Evolutionary conservation across 352 stramenopile species (phyloP).

Genomic region (Saprolegnia parasitica): DNA sequence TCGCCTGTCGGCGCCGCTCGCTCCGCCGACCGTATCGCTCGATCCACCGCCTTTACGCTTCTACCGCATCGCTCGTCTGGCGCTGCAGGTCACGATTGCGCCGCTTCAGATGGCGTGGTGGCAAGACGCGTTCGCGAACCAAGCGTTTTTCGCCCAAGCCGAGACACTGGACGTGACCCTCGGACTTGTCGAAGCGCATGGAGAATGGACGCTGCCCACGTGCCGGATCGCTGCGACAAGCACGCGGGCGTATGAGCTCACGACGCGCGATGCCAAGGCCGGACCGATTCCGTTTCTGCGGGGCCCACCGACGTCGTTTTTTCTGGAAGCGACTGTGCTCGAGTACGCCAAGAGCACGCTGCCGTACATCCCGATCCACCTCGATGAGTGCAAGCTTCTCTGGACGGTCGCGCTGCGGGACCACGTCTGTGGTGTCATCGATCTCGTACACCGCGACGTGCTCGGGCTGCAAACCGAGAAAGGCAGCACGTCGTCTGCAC

Average conservation of each 20-base stretch:
- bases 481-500: neutral
- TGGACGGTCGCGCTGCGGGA: constrained; percentile 78
- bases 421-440: constrained; percentile 63
- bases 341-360: neutral
- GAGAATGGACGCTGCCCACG: neutral
- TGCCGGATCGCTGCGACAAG: neutral
- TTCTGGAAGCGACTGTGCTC: constrained; percentile 5
- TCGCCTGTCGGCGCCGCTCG: neutral
- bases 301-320: neutral
- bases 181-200: neutral
- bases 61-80: neutral
- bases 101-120: constrained; percentile 18
- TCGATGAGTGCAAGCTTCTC: constrained; percentile 73
- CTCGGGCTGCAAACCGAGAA: constrained; percentile 25
- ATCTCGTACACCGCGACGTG: constrained; percentile 48
- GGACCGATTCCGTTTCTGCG: neutral
- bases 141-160: neutral
- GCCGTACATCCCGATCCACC: constrained; percentile 48
- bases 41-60: neutral
- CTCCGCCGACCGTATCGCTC: neutral
- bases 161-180: neutral
- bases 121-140: neutral
- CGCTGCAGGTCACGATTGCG: neutral
- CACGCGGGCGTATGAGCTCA: neutral
- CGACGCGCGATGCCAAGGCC: neutral